Base-by-base conservation (phyloP, 163 green algal genomes). In the Chloromonas sp. region DNA sequence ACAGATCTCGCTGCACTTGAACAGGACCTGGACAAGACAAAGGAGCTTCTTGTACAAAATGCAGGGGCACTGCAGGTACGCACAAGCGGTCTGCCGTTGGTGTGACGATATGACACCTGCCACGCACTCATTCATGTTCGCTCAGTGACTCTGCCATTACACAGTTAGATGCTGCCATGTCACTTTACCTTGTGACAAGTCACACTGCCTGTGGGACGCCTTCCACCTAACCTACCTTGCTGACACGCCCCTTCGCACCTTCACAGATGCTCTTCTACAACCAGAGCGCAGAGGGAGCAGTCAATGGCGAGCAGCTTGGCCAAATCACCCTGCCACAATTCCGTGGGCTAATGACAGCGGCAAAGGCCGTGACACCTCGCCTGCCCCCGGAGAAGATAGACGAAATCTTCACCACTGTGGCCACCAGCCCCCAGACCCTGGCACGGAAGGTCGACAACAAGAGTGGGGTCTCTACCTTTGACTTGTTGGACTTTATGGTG, bases 401-500 rank as follows among this genome's bases (percentile, higher is more conserved):
- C 78, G 90, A 95, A 78, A 88, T 93, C 58, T 94, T 94, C 84
- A 92, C 89, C 11, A 77, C 77, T 0, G 87, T 93, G 74, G 89
- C 87, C 60, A 92, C 86, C 0, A 85, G 84, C 0, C 60, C 87
- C 60, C 85, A 88, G 2, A 90, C 91, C 5, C 79, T 92, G 3
- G 87, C 86, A 2, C 79, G 89, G 58, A 91, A 87, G 80, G 83
- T 87, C 0, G 85, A 88, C 60, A 87, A 76, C 61, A 89, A 91
- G 84, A 85, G 79, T 61, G 86, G 87, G 58, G 85, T 89, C 70
- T 89, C 87, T 57, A 90, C 85, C 13, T 91, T 95, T 70, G 89
- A 93, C 79, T 81, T 95, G 74, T 86, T 91, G n/a, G 93, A 95
- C 85, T 95, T 96, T 86, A 85, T 95, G 79, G 83, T 95, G 60